phyloP scores from a whole-genome alignment of 2,329 filamentous ascomycete species.

The Aspergillus oerlinghausenensis region DNA sequence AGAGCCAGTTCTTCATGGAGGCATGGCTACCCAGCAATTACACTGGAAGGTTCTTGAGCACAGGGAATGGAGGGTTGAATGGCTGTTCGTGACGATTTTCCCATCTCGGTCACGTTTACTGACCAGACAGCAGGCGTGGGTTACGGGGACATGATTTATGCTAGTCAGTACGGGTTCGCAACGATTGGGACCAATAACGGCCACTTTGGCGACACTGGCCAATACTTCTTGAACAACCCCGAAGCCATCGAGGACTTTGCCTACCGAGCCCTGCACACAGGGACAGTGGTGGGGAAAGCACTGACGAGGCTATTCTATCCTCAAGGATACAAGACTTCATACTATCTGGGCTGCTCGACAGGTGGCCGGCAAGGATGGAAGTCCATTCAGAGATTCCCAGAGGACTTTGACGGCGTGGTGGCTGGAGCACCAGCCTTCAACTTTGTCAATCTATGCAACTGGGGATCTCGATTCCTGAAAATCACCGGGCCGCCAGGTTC shows the following conservation, averaged over 20 bases:
- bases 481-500: constrained; percentile 35
- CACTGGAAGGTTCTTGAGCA: constrained; percentile 44
- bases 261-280: constrained; percentile 42
- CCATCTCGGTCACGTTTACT: neutral
- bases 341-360: constrained; percentile 47
- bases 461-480: constrained; percentile 40
- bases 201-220: constrained; percentile 45
- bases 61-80: constrained; percentile 49
- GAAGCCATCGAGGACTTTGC: constrained; percentile 48
- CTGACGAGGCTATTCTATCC: constrained; percentile 39
- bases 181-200: constrained; percentile 48
- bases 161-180: constrained; percentile 46
- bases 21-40: constrained; percentile 47
- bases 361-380: constrained; percentile 47
- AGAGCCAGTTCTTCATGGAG: constrained; percentile 45
- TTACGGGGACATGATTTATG: constrained; percentile 15
- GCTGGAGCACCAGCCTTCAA: constrained; percentile 42
- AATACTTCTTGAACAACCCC: constrained; percentile 43
- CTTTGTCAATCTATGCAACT: constrained; percentile 41
- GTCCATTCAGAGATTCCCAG: constrained; percentile 41
- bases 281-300: constrained; percentile 37
- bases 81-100: constrained; percentile 9
- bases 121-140: neutral
- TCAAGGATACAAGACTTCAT: constrained; percentile 39
- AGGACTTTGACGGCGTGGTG: constrained; percentile 48